These are phyloP conservation scores for Spathaspora girioi DNA, from an alignment of 805 yeast species.

Conservation along the genomic window DNA sequence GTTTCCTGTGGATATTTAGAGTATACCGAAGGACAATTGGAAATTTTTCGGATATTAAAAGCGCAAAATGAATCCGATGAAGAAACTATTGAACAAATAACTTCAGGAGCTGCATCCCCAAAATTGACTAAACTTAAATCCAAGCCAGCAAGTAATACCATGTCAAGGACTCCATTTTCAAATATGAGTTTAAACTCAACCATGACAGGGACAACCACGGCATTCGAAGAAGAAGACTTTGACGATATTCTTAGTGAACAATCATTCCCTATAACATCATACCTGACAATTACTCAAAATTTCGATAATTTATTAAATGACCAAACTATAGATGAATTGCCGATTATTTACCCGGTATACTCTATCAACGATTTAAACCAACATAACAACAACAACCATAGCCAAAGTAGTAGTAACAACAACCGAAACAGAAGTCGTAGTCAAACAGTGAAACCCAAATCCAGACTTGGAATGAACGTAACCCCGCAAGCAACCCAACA, in stretches of 20 bases:
- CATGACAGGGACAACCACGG: background rate
- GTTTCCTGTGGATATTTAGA: constrained; percentile 37
- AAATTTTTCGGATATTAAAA: constrained; percentile 16
- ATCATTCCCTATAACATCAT: background rate
- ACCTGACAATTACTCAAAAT: constrained; percentile 19
- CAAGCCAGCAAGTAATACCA: background rate
- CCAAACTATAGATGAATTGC: constrained; percentile 15
- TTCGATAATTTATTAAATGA: constrained; percentile 30
- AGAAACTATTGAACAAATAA: background rate
- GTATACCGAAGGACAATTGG: constrained; percentile 28
- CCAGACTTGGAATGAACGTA: background rate
- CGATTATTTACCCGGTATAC: constrained; percentile 38
- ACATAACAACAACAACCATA: background rate
- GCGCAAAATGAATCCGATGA: constrained; percentile 4
- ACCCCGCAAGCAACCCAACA: background rate
- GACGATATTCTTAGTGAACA: background rate
- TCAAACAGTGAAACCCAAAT: background rate
- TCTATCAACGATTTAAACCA: constrained; percentile 2
- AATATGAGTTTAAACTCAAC: background rate
- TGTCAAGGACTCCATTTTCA: background rate
- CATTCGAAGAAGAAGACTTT: background rate
- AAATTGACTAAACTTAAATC: background rate
- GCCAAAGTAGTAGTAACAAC: background rate
- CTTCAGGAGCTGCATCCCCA: background rate
- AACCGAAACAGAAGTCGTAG: background rate